These are phyloP conservation scores for Pythium insidiosum DNA, from an alignment of 352 stramenopile genomes.

Conservation along the genomic window DNA sequence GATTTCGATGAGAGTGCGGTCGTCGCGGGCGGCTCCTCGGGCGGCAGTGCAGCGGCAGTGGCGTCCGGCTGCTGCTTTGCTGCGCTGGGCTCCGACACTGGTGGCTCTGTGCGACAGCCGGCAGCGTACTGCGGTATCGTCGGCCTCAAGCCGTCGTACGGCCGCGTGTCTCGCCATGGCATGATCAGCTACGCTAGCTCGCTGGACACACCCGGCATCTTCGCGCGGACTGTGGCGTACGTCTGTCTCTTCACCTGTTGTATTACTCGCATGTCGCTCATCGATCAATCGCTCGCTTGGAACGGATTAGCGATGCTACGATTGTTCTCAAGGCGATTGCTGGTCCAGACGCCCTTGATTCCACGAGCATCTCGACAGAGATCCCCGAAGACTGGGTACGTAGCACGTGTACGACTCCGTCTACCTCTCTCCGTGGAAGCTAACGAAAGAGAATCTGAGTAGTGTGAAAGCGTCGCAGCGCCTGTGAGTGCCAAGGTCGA, in stretches of 20 bases:
- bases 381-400: slow-evolving; percentile 52
- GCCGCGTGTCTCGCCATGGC: slow-evolving; percentile 93
- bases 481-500: slow-evolving; percentile 20
- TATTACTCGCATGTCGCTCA: neutral
- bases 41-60: slow-evolving; percentile 91
- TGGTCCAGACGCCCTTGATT: slow-evolving; percentile 75
- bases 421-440: too few relatives aligned
- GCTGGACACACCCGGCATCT: slow-evolving; percentile 93
- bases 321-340: slow-evolving; percentile 75
- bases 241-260: neutral
- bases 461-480: slow-evolving; percentile 32
- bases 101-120: slow-evolving; percentile 94
- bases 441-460: too few relatives aligned
- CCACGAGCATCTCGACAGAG: slow-evolving; percentile 55
- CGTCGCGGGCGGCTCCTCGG: slow-evolving; percentile 91
- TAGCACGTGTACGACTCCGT: too few relatives aligned
- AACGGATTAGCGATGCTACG: slow-evolving; percentile 49
- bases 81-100: slow-evolving; percentile 96
- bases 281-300: too few relatives aligned
- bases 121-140: slow-evolving; percentile 94
- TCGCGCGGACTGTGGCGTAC: slow-evolving; percentile 80
- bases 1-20: slow-evolving; percentile 41
- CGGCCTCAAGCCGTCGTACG: slow-evolving; percentile 97
- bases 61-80: slow-evolving; percentile 88
- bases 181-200: slow-evolving; percentile 96